These are phyloP conservation scores for Candida broadrunensis DNA, from an alignment of 805 yeast species.

Conservation along the genomic window DNA sequence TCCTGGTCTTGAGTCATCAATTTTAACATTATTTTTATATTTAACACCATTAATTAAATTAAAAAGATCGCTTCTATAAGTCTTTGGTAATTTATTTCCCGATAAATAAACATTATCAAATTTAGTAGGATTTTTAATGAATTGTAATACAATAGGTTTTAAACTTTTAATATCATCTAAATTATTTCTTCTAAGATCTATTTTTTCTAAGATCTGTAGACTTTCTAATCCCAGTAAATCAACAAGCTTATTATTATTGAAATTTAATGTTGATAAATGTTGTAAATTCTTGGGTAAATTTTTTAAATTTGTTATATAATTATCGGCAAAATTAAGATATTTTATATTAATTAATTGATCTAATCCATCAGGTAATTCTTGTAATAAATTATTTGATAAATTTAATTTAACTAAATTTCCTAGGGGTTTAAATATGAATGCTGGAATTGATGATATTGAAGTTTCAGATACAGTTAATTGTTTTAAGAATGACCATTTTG, in stretches of 20 bases:
- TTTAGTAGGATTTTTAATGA: conserved; percentile 24
- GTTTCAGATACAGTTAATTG: conserved; percentile 41
- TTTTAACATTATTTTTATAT: conserved; percentile 44
- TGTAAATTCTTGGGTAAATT: conserved; percentile 33
- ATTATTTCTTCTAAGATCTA: conserved; percentile 51
- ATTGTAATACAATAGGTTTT: conserved; percentile 34
- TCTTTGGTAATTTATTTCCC: conserved; percentile 45
- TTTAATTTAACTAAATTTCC: conserved; percentile 46
- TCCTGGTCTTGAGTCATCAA: conserved; percentile 62
- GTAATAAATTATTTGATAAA: conserved; percentile 51
- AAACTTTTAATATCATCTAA: conserved; percentile 31
- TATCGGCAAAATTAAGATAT: conserved; percentile 43
- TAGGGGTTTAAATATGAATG: conserved; percentile 37
- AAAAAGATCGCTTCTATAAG: conserved; percentile 51
- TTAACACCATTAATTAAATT: conserved; percentile 54
- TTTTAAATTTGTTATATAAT: conserved; percentile 31
- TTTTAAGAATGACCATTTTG: conserved; percentile 38
- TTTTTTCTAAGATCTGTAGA: conserved; percentile 42
- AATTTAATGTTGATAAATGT: conserved; percentile 43
- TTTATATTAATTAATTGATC: conserved; percentile 45
- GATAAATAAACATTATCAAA: conserved; percentile 40
- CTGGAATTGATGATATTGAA: conserved; percentile 33
- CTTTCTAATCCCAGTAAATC: conserved; percentile 45
- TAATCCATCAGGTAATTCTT: conserved; percentile 52
- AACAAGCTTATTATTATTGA: conserved; percentile 46